phyloP scores from a whole-genome alignment of 495 filamentous ascomycete species.

The Penicillium paxilli region DNA sequence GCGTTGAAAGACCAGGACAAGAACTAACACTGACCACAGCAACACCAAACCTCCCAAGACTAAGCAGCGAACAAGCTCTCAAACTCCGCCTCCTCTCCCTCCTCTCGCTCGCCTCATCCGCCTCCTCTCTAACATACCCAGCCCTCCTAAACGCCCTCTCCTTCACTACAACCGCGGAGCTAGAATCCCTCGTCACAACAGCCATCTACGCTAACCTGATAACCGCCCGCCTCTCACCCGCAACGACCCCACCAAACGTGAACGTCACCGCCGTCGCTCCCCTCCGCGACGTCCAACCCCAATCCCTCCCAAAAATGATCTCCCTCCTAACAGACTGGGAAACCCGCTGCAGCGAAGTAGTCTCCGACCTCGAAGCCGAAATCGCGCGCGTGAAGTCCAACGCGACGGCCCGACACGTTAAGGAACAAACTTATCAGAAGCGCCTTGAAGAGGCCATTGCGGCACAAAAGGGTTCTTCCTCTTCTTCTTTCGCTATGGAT shows the following conservation, averaged over 20 bases:
- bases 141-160: constrained; percentile 65
- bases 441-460: constrained; percentile 48
- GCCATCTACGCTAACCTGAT: constrained; percentile 86
- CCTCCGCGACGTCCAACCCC: constrained; percentile 79
- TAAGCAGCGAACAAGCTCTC: constrained; percentile 69
- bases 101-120: constrained; percentile 66
- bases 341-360: constrained; percentile 69
- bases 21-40: constrained; percentile 30
- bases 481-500: too few relatives aligned
- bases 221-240: constrained; percentile 77
- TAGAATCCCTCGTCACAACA: constrained; percentile 88
- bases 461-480: constrained; percentile 12
- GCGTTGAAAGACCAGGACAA: too few relatives aligned
- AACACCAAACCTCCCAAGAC: constrained; percentile 62
- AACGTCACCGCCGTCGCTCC: constrained; percentile 77
- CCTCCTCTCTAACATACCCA: constrained; percentile 69
- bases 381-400: constrained; percentile 57
- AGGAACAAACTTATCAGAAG: constrained; percentile 46
- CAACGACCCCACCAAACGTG: constrained; percentile 60
- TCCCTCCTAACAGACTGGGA: constrained; percentile 71
- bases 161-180: constrained; percentile 64
- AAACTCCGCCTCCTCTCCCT: constrained; percentile 93
- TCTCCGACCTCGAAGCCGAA: constrained; percentile 72
- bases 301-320: constrained; percentile 65
- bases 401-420: constrained; percentile 53